These are phyloP conservation scores for Pseudocercospora macadamiae DNA, from an alignment of 2,329 filamentous ascomycete genomes.

Conservation along the genomic window DNA sequence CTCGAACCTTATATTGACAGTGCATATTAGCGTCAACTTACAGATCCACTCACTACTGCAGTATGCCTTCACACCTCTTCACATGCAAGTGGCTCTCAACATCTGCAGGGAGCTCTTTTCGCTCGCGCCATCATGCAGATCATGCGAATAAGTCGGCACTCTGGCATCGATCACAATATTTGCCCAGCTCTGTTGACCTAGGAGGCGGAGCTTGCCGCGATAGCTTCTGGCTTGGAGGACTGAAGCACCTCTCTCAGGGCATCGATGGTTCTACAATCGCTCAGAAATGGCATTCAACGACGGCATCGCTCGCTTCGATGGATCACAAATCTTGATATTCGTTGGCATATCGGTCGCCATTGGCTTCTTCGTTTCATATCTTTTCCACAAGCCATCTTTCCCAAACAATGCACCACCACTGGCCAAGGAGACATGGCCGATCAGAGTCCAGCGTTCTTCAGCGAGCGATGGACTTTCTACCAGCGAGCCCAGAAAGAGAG, in stretches of 20 bases:
- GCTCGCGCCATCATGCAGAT: neutral
- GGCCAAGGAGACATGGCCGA: constrained; percentile 39
- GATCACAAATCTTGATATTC: too few relatives aligned
- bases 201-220: too few relatives aligned
- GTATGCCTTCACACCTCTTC: neutral
- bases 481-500: constrained; percentile 36
- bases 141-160: neutral
- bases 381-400: constrained; percentile 23
- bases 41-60: neutral
- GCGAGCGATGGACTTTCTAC: constrained; percentile 50
- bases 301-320: neutral
- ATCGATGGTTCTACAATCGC: neutral
- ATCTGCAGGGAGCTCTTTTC: neutral
- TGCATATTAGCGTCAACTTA: neutral
- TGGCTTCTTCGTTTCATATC: constrained; percentile 13
- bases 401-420: constrained; percentile 30
- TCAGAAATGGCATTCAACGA: neutral
- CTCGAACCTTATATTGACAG: neutral
- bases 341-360: neutral
- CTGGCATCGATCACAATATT: neutral
- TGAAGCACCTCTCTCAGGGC: too few relatives aligned
- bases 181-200: too few relatives aligned
- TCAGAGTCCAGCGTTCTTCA: constrained; percentile 51
- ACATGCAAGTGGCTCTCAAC: neutral
- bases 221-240: too few relatives aligned